Evolutionary conservation across 2,329 filamentous ascomycete genomes (phyloP).

Genomic region (Verticillium nonalfalfae): DNA sequence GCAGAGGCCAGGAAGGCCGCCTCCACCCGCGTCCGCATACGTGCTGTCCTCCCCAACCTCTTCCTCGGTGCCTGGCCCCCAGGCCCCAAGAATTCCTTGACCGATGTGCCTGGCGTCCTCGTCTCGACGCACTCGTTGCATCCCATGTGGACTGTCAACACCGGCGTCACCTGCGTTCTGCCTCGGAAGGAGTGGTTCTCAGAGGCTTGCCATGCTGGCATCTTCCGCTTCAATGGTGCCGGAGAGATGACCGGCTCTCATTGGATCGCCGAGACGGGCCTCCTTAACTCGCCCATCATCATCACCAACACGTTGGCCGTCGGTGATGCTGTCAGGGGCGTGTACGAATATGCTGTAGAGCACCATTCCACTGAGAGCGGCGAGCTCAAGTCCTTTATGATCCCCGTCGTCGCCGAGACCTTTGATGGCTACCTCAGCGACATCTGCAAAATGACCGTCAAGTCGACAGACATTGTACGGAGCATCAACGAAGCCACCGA

Average conservation of each 20-base stretch:
- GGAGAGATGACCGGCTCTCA: slow-evolving; percentile 57
- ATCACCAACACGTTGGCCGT: slow-evolving; percentile 54
- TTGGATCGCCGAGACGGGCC: slow-evolving; percentile 56
- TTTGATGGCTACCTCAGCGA: slow-evolving; percentile 58
- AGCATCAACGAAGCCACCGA: slow-evolving; percentile 45
- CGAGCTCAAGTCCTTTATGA: slow-evolving; percentile 44
- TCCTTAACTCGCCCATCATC: slow-evolving; percentile 52
- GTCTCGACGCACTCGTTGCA: slow-evolving; percentile 38
- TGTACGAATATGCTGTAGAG: slow-evolving; percentile 48
- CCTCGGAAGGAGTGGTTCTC: slow-evolving; percentile 37
- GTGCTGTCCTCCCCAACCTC: slow-evolving; percentile 36
- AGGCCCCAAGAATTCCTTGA: slow-evolving; percentile 42
- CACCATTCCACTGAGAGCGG: slow-evolving; percentile 33
- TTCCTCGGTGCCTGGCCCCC: slow-evolving; percentile 34
- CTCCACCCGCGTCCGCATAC: slow-evolving; percentile 23
- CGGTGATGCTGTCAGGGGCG: slow-evolving; percentile 51
- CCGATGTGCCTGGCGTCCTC: slow-evolving; percentile 42
- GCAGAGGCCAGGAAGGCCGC: not conserved
- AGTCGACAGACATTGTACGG: slow-evolving; percentile 42
- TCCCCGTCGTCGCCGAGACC: slow-evolving; percentile 56
- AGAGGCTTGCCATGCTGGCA: slow-evolving; percentile 37
- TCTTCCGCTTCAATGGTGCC: slow-evolving; percentile 58
- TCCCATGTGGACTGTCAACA: slow-evolving; percentile 31
- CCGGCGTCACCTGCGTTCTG: slow-evolving; percentile 43
- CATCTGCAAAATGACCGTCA: slow-evolving; percentile 46